A percentile compares a stretch with the other conserved stretches of the same genome.
Conservation (phyloP, 495 filamentous ascomycete species). For the Podospora sp. region DNA sequence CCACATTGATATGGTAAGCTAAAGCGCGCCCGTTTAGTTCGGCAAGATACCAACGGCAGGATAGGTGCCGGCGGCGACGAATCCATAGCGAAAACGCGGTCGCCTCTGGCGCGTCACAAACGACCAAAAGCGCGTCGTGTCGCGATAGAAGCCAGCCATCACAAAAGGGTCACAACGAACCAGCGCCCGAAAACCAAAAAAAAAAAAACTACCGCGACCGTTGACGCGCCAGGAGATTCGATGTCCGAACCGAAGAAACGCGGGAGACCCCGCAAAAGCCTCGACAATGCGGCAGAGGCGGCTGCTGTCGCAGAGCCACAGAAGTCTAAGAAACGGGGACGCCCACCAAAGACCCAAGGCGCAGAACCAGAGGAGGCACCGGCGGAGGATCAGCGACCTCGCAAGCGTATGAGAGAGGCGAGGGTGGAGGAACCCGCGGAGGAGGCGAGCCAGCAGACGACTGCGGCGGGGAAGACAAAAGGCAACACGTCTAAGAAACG, state of each 20-base stretch:
- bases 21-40: too few species aligned
- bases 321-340: slow-evolving; percentile 27
- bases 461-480: neutral
- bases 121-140: slow-evolving; percentile 39
- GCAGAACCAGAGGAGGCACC: slow-evolving; percentile 11
- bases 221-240: neutral
- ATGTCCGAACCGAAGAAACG: slow-evolving; percentile 24
- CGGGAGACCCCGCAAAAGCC: slow-evolving; percentile 24
- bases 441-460: neutral
- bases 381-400: slow-evolving; percentile 18
- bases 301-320: neutral
- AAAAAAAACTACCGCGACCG: too few species aligned
- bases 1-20: slow-evolving; percentile 31
- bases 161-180: neutral
- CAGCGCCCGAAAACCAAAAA: neutral
- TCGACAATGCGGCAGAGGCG: neutral
- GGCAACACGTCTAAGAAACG: neutral
- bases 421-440: slow-evolving; percentile 7
- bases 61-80: slow-evolving; percentile 38
- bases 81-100: slow-evolving; percentile 48
- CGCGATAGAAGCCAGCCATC: neutral
- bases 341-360: slow-evolving; percentile 20
- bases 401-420: slow-evolving; percentile 23
- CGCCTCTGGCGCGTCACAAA: slow-evolving; percentile 43
- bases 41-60: neutral